These are phyloP conservation scores for barley (Hordeum vulgare) DNA, from an alignment of 176 grass and related monocot species.

Conservation along the genomic window MorexV3_pseudomolecules_assembly NC_058522.1:308474297-308474796, in stretches of 20 bases:
- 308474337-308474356: not conserved
- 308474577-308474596: constrained; percentile 1
- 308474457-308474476: constrained; percentile 13
- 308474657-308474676: not conserved
- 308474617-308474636: constrained; percentile 13
- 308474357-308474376: not conserved
- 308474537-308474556: not conserved
- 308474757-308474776: not conserved
- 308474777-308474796: not conserved
- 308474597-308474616: not conserved
- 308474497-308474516: not conserved
- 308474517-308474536: constrained; percentile 27
- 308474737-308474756: constrained; percentile 11
- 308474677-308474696: not conserved
- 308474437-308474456: constrained; percentile 15
- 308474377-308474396: not conserved
- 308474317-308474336: not conserved
- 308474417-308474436: not conserved
- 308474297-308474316: too few species aligned
- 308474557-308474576: constrained; percentile 8
- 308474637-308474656: constrained; percentile 19
- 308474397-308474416: not conserved
- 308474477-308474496: constrained; percentile 9
- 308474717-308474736: constrained; percentile 1
- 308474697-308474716: constrained; percentile 3